Evolutionary conservation across 2,329 filamentous ascomycete genomes (phyloP), one percentile per base, ranked within the genome.

Genomic region (Thielaviopsis populi): DNA sequence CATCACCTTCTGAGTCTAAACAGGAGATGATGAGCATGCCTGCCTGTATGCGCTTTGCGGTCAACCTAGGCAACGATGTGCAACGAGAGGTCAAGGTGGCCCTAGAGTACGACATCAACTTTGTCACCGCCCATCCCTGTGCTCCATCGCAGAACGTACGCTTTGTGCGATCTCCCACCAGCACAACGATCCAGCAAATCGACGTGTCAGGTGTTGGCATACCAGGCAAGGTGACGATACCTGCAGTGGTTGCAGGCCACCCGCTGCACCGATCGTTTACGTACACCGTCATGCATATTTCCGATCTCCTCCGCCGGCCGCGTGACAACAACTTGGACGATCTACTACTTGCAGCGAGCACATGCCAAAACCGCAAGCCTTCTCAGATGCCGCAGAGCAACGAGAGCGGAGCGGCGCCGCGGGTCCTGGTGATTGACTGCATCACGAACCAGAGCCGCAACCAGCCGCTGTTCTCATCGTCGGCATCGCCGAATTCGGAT

Each of bases 41-140:
- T 2, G 73, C 74, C 43, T 71, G 69, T 37, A 64, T 75, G 59
- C 71, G 69, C 50, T 76, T 76, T 59, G 69, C 67, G 1, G 73
- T 75, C 4, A 70, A 71, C 1, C 69, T 75, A 50, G 73, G 74
- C 56, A 41, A 53, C 15, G 64, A 66, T 19, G 48, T 66, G 11
- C 24, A 62, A n/a, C 56, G 56, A 8, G 61, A 66, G 43, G 64
- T 66, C 62, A 75, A 74, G 1, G 76, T 79, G 61, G 69, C 76
- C 0, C 71, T 87, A 10, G 72, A 73, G 5, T 80, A 83, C 67
- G 83, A 87, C 65, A 77, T 86, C 24, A 80, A 80, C 68, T 87
- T 87, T 70, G 81, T 86, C 19, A 86, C 84, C 0, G 83, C 83
- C 0, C 83, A 86, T 68, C 84, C 84, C 0, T 87, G 84, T 68